Evolutionary conservation across 345 rosid genomes (phyloP), one percentile per base, ranked within the genome.

Genomic region (Acer campestre): DNA sequence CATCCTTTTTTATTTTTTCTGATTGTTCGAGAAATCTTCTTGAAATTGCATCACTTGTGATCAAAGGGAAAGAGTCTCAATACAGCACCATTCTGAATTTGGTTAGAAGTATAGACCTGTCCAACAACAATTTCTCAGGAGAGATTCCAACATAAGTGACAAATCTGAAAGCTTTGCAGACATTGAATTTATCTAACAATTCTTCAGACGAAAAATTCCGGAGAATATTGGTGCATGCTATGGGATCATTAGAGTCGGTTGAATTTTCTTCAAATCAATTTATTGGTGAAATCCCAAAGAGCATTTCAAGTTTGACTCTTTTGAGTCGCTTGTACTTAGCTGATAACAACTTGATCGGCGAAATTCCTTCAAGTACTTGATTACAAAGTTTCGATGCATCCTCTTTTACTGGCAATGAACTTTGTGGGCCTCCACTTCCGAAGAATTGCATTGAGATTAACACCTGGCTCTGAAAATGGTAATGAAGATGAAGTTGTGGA

Each of bases 141-240:
- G 71, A 75, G 17, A 31, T 75, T 17, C 71, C 78, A 10, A 7
- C 10, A 3, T 53, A 67, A 67, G 23, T 67, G 23, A 38, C 29
- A 42, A 67, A 1, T n/a, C 25, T 67, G 6, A 13, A 22, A 67
- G 70, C 16, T 3, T 61, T 82, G 12, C 70, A 18, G 14, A 70
- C 74, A 2, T 31, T 75, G 29, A 82, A 82, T 46, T n/a, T 78
- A 64, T 82, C 68, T 0, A 55, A 70, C 3, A 82, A 82, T 53
- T n/a, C n/a, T n/a, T n/a, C n/a, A n/a, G n/a, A n/a, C n/a, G 75
- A 48, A 75, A 14, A 61, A 75, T 70, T 40, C 79, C 71, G 25
- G 25, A n/a, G 12, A 56, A 55, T 31, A 56, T 70, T 0, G 25
- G 81, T n/a, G 66, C 16, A 79, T n/a, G 66, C 16, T 29, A 77